Evolutionary conservation across 2,329 filamentous ascomycete genomes (phyloP).

Genomic region (Rasamsonia emersonii): DNA sequence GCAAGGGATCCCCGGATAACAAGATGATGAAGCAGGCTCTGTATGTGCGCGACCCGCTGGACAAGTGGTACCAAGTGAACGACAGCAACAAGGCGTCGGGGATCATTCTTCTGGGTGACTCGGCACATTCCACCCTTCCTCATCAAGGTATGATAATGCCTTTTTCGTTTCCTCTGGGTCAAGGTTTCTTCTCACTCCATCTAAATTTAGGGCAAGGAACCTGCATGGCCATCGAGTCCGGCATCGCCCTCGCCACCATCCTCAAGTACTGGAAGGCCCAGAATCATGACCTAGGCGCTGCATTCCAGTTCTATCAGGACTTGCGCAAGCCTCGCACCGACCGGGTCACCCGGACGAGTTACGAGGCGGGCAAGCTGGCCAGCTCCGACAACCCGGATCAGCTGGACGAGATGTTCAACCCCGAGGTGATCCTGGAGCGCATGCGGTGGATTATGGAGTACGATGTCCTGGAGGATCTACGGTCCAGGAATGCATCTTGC

Average conservation of each 20-base stretch:
- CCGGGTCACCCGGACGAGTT: slow-evolving; percentile 24
- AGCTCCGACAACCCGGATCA: slow-evolving; percentile 24
- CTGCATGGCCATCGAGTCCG: slow-evolving; percentile 28
- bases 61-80: slow-evolving; percentile 24
- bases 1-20: slow-evolving; percentile 21
- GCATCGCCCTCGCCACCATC: slow-evolving; percentile 22
- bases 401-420: slow-evolving; percentile 20
- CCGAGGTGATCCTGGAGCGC: slow-evolving; percentile 18
- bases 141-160: slow-evolving; percentile 25
- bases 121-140: slow-evolving; percentile 26
- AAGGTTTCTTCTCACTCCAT: neutral
- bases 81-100: slow-evolving; percentile 15
- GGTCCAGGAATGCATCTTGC: slow-evolving; percentile 11
- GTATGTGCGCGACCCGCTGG: slow-evolving; percentile 24
- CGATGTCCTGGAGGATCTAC: slow-evolving; percentile 23
- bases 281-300: slow-evolving; percentile 15
- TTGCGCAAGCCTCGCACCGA: slow-evolving; percentile 30
- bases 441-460: slow-evolving; percentile 32
- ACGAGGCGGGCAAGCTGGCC: slow-evolving; percentile 27
- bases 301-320: slow-evolving; percentile 28
- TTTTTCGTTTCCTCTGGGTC: slow-evolving; percentile 3
- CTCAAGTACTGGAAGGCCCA: slow-evolving; percentile 21
- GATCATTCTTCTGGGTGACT: slow-evolving; percentile 25
- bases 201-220: slow-evolving; percentile 21
- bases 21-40: slow-evolving; percentile 27